Evolutionary conservation across 2,329 filamentous ascomycete genomes (phyloP).

Genomic region (Neurospora sp.): DNA sequence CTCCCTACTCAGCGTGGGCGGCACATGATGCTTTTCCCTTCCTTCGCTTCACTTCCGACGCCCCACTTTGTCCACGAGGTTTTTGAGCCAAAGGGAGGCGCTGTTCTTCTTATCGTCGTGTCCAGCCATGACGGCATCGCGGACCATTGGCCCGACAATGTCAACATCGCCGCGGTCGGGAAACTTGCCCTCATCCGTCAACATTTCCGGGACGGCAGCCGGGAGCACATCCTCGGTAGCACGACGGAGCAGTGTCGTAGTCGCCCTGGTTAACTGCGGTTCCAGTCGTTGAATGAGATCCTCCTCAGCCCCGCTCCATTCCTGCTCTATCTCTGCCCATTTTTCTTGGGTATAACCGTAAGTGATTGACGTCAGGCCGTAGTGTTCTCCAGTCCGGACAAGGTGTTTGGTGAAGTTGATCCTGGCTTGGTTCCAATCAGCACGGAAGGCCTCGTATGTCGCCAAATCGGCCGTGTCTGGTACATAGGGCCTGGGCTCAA

Average conservation of each 20-base stretch:
- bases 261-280: slow-evolving; percentile 21
- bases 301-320: slow-evolving; percentile 65
- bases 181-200: slow-evolving; percentile 73
- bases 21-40: not conserved
- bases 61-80: slow-evolving; percentile 35
- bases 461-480: slow-evolving; percentile 52
- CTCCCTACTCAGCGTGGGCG: not conserved
- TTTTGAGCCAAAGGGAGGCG: slow-evolving; percentile 36
- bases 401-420: slow-evolving; percentile 85
- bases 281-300: slow-evolving; percentile 46
- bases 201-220: slow-evolving; percentile 57
- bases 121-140: slow-evolving; percentile 42
- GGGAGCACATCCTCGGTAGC: slow-evolving; percentile 45
- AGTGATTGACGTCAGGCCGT: slow-evolving; percentile 80
- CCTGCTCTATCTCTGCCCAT: slow-evolving; percentile 68
- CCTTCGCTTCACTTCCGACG: slow-evolving; percentile 19
- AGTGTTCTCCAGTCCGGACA: slow-evolving; percentile 80
- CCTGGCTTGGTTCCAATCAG: slow-evolving; percentile 74
- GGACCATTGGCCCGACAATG: slow-evolving; percentile 86
- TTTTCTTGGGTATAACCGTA: slow-evolving; percentile 80
- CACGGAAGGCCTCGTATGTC: slow-evolving; percentile 51
- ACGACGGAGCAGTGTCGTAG: slow-evolving; percentile 22
- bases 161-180: slow-evolving; percentile 81
- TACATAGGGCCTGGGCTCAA: slow-evolving; percentile 70
- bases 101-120: slow-evolving; percentile 32